Evolutionary conservation across 352 stramenopile species (phyloP).

Genomic region (Phytophthora pinifolia): DNA sequence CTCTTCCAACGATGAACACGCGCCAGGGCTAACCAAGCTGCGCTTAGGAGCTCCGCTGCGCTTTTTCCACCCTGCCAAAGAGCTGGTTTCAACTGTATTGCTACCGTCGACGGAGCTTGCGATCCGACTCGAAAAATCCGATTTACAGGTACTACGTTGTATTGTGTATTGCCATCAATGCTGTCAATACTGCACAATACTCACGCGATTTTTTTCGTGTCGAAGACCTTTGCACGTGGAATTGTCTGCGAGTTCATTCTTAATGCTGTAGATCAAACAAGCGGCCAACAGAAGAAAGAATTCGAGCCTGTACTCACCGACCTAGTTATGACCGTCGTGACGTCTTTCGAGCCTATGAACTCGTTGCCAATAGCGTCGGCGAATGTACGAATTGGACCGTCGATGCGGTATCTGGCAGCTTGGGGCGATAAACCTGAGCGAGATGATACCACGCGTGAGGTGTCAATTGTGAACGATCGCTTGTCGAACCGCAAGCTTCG

Average conservation of each 20-base stretch:
- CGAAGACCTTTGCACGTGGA: conserved; percentile 10
- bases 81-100: conserved; percentile 25
- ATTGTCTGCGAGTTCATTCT: conserved; percentile 2
- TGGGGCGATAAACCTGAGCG: neutral
- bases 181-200: too few species aligned
- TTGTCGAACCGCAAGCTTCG: conserved; percentile 13
- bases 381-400: conserved; percentile 9
- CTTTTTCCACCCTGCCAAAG: conserved; percentile 33
- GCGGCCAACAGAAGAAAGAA: neutral
- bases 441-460: neutral
- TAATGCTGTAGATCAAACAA: neutral
- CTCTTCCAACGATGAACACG: conserved; percentile 2
- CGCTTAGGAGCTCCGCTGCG: conserved; percentile 17
- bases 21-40: conserved; percentile 16
- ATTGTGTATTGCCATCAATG: too few species aligned
- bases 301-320: neutral
- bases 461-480: conserved; percentile 10
- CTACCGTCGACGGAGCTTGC: conserved; percentile 3
- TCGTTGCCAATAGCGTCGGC: conserved; percentile 4
- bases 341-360: conserved; percentile 17
- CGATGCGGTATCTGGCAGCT: conserved; percentile 14
- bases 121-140: conserved; percentile 7
- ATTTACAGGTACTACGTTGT: conserved; percentile 15
- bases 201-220: neutral
- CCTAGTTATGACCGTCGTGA: neutral